phyloP scores from a whole-genome alignment of 257 asterid genomes.

The Nicotiana benthamiana region DNA sequence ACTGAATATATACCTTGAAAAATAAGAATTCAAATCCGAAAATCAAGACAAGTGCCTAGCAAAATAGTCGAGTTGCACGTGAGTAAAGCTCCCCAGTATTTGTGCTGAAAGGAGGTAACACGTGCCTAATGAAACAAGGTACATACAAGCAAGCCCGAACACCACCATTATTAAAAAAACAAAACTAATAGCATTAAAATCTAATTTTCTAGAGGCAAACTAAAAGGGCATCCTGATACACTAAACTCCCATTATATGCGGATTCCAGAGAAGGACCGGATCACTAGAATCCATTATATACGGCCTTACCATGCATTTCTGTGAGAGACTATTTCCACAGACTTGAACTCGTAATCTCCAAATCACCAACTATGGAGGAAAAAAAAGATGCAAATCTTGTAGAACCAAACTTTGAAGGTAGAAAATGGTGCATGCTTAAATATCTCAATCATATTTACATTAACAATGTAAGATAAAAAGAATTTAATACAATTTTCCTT shows the following conservation, averaged over 20 bases:
- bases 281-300: too few species aligned
- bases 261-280: too few species aligned
- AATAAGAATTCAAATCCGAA: too few species aligned
- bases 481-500: background rate
- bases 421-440: background rate
- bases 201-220: background rate
- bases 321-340: too few species aligned
- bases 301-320: too few species aligned
- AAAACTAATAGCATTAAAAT: background rate
- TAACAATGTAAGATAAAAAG: background rate
- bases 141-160: background rate
- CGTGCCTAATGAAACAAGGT: background rate
- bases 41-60: too few species aligned
- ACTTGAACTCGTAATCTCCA: too few species aligned
- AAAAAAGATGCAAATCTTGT: background rate
- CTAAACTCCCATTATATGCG: too few species aligned
- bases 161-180: background rate
- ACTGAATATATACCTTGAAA: too few species aligned
- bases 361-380: background rate
- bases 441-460: constrained; percentile 1
- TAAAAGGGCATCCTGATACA: too few species aligned
- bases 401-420: background rate
- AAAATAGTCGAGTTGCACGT: too few species aligned
- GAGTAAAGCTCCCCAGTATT: too few species aligned
- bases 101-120: background rate